Conservation (phyloP, 257 asterid species). For the Solanum corneliomulleri region DNA sequence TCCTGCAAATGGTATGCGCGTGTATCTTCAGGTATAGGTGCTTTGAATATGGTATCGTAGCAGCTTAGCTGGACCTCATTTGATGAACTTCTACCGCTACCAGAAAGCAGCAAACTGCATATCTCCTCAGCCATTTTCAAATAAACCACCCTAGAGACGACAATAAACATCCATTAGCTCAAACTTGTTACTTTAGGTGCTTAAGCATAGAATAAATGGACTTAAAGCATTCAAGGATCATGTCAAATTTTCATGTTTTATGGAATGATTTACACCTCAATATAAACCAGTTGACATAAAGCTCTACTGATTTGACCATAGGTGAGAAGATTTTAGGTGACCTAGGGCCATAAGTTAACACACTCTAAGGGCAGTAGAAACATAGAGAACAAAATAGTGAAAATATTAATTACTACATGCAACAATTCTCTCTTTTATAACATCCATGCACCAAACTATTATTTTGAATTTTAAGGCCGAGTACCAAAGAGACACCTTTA, state of each 20-base stretch:
- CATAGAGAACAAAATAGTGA: not conserved
- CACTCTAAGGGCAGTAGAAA: not conserved
- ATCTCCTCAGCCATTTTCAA: slow-evolving; percentile 94
- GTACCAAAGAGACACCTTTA: not conserved
- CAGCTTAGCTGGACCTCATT: slow-evolving; percentile 57
- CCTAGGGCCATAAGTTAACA: not conserved
- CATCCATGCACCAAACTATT: not conserved
- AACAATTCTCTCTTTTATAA: not conserved
- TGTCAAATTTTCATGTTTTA: not conserved
- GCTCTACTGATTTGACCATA: not conserved
- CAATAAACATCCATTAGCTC: not conserved
- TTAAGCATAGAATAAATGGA: not conserved
- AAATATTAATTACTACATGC: not conserved
- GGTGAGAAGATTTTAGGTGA: not conserved
- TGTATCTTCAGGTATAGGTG: slow-evolving; percentile 72
- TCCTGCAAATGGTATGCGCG: slow-evolving; percentile 74
- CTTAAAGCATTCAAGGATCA: not conserved
- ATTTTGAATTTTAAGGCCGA: not conserved
- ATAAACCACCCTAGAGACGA: slow-evolving; percentile 55
- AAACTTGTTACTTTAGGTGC: not conserved
- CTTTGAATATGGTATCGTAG: slow-evolving; percentile 51
- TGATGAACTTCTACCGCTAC: slow-evolving; percentile 27
- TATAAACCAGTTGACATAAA: not conserved
- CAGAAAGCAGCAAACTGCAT: slow-evolving; percentile 56
- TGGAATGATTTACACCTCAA: not conserved